Evolutionary conservation across 192 early-diverging fungal genomes (phyloP).

Genomic region (Coemansia sp.): DNA sequence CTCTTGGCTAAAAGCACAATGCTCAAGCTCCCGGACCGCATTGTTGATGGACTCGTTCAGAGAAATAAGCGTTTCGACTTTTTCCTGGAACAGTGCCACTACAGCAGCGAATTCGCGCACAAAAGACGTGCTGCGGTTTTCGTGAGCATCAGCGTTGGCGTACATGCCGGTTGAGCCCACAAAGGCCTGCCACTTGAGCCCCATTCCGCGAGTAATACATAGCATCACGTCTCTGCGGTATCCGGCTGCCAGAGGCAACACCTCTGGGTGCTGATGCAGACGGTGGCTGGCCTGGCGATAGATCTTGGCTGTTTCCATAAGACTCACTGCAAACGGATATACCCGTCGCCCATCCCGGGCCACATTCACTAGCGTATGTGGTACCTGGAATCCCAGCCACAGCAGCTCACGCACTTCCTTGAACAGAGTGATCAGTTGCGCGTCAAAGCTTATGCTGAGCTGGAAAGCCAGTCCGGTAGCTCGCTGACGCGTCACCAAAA

Average conservation of each 20-base stretch:
- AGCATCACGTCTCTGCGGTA: slow-evolving; percentile 92
- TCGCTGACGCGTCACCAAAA: slow-evolving; percentile 80
- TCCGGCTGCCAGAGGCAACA: slow-evolving; percentile 81
- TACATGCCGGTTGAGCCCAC: slow-evolving; percentile 58
- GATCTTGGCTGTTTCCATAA: slow-evolving; percentile 93
- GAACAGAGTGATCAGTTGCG: slow-evolving; percentile 92
- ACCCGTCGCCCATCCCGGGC: slow-evolving; percentile 96
- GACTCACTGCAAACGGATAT: slow-evolving; percentile 95
- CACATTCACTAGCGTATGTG: slow-evolving; percentile 82
- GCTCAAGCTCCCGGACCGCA: slow-evolving; percentile 78
- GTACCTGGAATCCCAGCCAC: slow-evolving; percentile 94
- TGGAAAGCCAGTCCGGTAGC: slow-evolving; percentile 69
- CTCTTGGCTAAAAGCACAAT: slow-evolving; percentile 70
- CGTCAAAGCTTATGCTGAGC: slow-evolving; percentile 91
- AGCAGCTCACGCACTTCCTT: slow-evolving; percentile 97
- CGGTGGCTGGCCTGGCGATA: slow-evolving; percentile 83
- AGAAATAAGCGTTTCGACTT: slow-evolving; percentile 77
- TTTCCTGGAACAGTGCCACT: slow-evolving; percentile 94
- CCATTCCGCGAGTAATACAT: slow-evolving; percentile 72
- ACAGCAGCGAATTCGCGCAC: slow-evolving; percentile 90
- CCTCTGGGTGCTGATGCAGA: slow-evolving; percentile 71
- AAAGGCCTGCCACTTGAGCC: slow-evolving; percentile 93
- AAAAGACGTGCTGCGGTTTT: slow-evolving; percentile 87
- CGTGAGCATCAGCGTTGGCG: slow-evolving; percentile 58
- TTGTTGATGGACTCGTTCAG: slow-evolving; percentile 81